These are phyloP conservation scores for Porpolomopsis calyptriformis DNA, from an alignment of 768 basidiomycete genomes.

Conservation along the genomic window DNA sequence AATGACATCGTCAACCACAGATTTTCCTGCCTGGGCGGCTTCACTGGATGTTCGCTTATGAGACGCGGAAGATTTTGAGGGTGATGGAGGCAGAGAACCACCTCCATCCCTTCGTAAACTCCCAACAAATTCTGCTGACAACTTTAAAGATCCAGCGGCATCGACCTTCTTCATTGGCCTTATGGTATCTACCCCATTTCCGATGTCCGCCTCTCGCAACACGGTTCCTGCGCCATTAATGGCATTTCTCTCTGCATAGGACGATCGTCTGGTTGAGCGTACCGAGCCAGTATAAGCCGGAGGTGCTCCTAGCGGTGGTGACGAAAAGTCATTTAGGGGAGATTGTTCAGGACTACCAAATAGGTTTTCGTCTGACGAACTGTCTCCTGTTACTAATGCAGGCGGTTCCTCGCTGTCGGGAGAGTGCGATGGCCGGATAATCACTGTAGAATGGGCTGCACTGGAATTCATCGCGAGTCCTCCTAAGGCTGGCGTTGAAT, in stretches of 20 bases:
- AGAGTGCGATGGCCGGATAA: conserved; percentile 41
- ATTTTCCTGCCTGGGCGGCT: conserved; percentile 48
- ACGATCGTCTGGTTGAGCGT: conserved; percentile 54
- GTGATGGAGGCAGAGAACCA: conserved; percentile 37
- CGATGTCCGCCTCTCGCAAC: conserved; percentile 73
- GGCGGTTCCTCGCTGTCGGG: conserved; percentile 33
- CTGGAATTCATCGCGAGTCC: conserved; percentile 30
- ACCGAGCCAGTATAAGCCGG: conserved; percentile 68
- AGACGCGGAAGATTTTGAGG: conserved; percentile 20
- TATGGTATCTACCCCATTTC: conserved; percentile 81
- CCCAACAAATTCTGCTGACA: conserved; percentile 77
- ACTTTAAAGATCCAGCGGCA: conserved; percentile 57
- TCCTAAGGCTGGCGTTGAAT: conserved; percentile 25
- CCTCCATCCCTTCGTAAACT: conserved; percentile 51
- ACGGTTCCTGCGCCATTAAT: conserved; percentile 58
- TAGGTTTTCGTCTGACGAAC: conserved; percentile 34
- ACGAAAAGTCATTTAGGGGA: conserved; percentile 17
- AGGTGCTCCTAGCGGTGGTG: conserved; percentile 44
- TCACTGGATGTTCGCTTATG: conserved; percentile 48
- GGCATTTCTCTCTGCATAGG: conserved; percentile 66
- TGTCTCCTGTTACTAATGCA: conserved; percentile 23
- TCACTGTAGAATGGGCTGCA: conserved; percentile 61
- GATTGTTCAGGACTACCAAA: conserved; percentile 29
- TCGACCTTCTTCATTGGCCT: conserved; percentile 91
- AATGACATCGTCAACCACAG: conserved; percentile 76